These are phyloP conservation scores for Pichia sporocuriosa DNA, from an alignment of 805 yeast genomes.

Conservation along the genomic window DNA sequence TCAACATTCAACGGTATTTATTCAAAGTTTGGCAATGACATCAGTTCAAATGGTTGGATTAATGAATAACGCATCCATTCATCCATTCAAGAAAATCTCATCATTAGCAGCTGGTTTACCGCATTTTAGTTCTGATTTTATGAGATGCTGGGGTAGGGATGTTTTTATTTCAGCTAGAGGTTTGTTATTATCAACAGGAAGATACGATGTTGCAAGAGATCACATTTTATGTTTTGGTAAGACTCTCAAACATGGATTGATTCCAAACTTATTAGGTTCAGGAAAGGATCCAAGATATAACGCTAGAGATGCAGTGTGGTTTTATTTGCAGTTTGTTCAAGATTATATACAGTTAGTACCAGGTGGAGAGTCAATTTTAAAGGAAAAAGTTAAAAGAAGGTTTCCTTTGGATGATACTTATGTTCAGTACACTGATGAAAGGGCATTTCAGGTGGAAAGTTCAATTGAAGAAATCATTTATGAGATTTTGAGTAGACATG, in stretches of 20 bases:
- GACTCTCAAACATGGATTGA: slow-evolving; percentile 89
- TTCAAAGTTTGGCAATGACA: slow-evolving; percentile 71
- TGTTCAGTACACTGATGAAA: slow-evolving; percentile 57
- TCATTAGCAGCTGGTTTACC: slow-evolving; percentile 95
- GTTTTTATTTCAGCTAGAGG: slow-evolving; percentile 87
- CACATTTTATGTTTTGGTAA: slow-evolving; percentile 86
- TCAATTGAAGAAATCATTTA: slow-evolving; percentile 70
- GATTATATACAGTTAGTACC: slow-evolving; percentile 70
- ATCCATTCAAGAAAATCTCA: slow-evolving; percentile 56
- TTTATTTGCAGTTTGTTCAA: slow-evolving; percentile 81
- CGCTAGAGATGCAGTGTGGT: slow-evolving; percentile 98
- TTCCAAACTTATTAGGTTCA: slow-evolving; percentile 88
- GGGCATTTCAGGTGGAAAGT: slow-evolving; percentile 67
- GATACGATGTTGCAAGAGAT: slow-evolving; percentile 68
- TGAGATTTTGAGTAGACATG: slow-evolving; percentile 84
- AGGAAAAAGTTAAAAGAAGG: slow-evolving; percentile 70
- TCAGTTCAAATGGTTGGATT: slow-evolving; percentile 82
- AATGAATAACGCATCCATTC: slow-evolving; percentile 67
- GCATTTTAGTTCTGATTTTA: slow-evolving; percentile 81
- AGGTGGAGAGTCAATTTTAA: slow-evolving; percentile 56
- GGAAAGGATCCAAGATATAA: slow-evolving; percentile 92
- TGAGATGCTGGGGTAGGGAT: slow-evolving; percentile 99
- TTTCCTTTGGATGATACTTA: slow-evolving; percentile 79
- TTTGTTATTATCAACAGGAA: slow-evolving; percentile 64
- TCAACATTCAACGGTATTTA: slow-evolving; percentile 60